These are phyloP conservation scores for Scutellaria baicalensis DNA, from an alignment of 257 asterid species.

Conservation along the genomic window DNA sequence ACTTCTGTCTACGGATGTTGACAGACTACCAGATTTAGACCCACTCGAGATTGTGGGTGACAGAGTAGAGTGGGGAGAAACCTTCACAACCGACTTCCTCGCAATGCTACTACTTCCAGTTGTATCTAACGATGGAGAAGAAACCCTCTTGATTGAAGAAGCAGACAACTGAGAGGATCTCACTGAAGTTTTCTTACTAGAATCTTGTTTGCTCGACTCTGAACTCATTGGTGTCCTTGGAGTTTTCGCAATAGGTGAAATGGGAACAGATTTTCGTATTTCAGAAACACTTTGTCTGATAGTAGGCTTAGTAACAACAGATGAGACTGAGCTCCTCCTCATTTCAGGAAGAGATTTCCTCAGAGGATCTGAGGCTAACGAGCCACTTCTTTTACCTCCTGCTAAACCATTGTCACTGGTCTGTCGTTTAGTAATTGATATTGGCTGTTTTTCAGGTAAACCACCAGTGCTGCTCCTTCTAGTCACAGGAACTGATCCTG, in stretches of 20 bases:
- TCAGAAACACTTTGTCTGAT: constrained; percentile 38
- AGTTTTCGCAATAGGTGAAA: constrained; percentile 53
- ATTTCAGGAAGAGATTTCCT: constrained; percentile 77
- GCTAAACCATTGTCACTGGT: constrained; percentile 22
- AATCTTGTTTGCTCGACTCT: constrained; percentile 48
- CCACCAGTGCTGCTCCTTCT: constrained; percentile 88
- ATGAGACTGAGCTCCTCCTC: constrained; percentile 46
- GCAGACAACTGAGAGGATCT: constrained; percentile 49
- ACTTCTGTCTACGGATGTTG: constrained; percentile 47
- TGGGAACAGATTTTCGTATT: constrained; percentile 50
- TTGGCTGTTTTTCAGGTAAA: constrained; percentile 64
- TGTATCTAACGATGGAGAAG: constrained; percentile 70
- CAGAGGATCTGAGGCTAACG: constrained; percentile 52
- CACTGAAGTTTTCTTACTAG: constrained; percentile 33
- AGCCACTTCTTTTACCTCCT: constrained; percentile 36
- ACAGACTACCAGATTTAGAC: constrained; percentile 47
- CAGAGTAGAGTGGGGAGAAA: constrained; percentile 37
- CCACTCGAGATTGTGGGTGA: constrained; percentile 64
- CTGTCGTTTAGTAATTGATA: constrained; percentile 35
- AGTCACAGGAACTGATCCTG: constrained; percentile 42
- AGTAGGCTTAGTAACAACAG: constrained; percentile 41
- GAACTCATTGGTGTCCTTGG: constrained; percentile 65
- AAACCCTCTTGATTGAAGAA: constrained; percentile 43
- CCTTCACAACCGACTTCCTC: constrained; percentile 46
- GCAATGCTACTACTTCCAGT: constrained; percentile 51